These are phyloP conservation scores for Aureobasidium sp. DNA, from an alignment of 2,329 filamentous ascomycete genomes.

Conservation along the genomic window DNA sequence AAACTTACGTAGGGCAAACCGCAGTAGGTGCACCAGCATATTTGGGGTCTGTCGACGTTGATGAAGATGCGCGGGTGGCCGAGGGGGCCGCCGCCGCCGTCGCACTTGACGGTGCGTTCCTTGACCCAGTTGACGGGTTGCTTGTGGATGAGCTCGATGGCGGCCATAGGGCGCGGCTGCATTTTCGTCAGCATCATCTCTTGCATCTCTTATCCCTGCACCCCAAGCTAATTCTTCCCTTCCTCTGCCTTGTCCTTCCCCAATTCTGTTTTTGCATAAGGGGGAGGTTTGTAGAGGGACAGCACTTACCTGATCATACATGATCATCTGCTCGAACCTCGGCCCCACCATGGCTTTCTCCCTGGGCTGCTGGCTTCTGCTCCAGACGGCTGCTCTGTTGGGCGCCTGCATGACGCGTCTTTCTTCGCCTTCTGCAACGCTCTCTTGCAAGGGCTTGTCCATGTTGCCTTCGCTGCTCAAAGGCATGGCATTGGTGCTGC, in stretches of 20 bases:
- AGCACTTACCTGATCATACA: conserved; percentile 72
- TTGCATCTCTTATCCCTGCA: not conserved
- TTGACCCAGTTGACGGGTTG: conserved; percentile 91
- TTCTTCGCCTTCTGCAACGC: conserved; percentile 47
- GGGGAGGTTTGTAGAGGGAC: not conserved
- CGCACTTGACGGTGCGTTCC: conserved; percentile 72
- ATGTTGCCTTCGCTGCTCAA: conserved; percentile 43
- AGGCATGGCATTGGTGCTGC: conserved; percentile 54
- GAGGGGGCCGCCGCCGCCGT: conserved; percentile 82
- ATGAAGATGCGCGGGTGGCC: conserved; percentile 95
- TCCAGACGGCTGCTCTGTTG: conserved; percentile 77
- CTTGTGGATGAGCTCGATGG: conserved; percentile 93
- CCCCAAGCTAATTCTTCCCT: not conserved
- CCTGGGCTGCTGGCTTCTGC: conserved; percentile 74
- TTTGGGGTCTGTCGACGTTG: conserved; percentile 96
- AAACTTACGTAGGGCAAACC: conserved; percentile 79
- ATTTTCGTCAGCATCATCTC: not conserved
- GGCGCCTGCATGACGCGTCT: conserved; percentile 68
- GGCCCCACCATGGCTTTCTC: conserved; percentile 84
- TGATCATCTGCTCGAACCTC: conserved; percentile 94
- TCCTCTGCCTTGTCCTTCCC: too few relatives aligned
- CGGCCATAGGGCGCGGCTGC: conserved; percentile 79
- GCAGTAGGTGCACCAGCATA: conserved; percentile 85
- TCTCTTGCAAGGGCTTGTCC: conserved; percentile 51
- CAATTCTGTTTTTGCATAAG: too few relatives aligned